phyloP scores from a whole-genome alignment of 208 protist species.

The Wallacemonas rigidus region DNA sequence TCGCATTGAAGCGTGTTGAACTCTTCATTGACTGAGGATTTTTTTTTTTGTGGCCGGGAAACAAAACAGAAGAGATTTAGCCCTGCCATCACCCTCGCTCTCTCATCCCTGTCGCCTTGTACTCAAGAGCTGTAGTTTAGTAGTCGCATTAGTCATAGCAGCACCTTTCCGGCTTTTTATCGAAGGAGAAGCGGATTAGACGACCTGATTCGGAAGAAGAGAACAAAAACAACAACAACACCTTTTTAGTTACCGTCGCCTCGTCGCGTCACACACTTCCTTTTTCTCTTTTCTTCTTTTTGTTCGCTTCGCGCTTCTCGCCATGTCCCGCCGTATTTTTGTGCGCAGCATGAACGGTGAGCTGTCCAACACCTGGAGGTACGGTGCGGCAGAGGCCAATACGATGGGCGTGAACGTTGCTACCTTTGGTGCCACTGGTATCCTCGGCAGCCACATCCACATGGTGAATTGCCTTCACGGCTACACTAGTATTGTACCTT shows the following conservation, averaged over 20 bases:
- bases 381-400: slow-evolving; percentile 73
- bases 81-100: not conserved
- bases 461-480: slow-evolving; percentile 75
- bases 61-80: not conserved
- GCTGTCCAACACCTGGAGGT: slow-evolving; percentile 79
- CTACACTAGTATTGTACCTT: slow-evolving; percentile 86
- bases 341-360: slow-evolving; percentile 88
- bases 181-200: too few relatives aligned
- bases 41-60: not conserved
- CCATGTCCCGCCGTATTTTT: slow-evolving; percentile 88
- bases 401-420: slow-evolving; percentile 86
- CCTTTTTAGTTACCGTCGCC: not conserved
- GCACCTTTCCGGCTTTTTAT: not conserved
- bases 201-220: too few relatives aligned
- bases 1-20: not conserved
- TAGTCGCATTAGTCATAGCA: not conserved
- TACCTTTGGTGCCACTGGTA: slow-evolving; percentile 85
- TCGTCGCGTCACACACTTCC: not conserved
- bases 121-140: not conserved
- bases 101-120: not conserved
- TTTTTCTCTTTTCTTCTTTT: slow-evolving; percentile 5
- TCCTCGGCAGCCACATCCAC: slow-evolving; percentile 80
- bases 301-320: not conserved
- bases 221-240: not conserved
- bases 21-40: not conserved